phyloP scores from a whole-genome alignment of 805 yeast genomes.

The Tetrapisispora arboricola region DNA sequence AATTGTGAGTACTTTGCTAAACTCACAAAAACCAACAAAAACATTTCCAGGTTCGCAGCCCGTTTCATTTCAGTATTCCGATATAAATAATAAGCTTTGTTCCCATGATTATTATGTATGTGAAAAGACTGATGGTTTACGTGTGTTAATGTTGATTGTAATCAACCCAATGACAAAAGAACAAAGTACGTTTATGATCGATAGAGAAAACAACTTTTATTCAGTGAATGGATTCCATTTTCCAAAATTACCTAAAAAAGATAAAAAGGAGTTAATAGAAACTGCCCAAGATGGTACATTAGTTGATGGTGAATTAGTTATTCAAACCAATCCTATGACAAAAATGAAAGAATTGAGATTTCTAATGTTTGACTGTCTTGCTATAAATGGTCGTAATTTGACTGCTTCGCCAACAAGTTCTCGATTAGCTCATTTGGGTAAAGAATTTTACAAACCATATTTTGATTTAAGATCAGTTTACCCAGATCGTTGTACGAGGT shows the following conservation, averaged over 20 bases:
- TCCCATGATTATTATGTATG: constrained; percentile 83
- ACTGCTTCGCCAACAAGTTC: constrained; percentile 65
- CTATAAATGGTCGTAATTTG: constrained; percentile 65
- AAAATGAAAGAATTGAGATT: constrained; percentile 60
- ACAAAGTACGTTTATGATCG: constrained; percentile 82
- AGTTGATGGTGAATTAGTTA: constrained; percentile 88
- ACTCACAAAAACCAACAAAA: constrained; percentile 38
- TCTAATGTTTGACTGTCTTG: constrained; percentile 84
- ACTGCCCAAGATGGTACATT: constrained; percentile 78
- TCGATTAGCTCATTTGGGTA: constrained; percentile 78
- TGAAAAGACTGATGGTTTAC: constrained; percentile 88
- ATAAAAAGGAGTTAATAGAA: constrained; percentile 26
- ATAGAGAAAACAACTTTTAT: constrained; percentile 79
- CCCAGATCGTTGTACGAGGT: constrained; percentile 64
- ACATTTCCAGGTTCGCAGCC: constrained; percentile 93
- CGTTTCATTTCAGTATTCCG: constrained; percentile 71
- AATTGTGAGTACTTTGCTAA: constrained; percentile 54
- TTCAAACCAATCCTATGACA: constrained; percentile 46
- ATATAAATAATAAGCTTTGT: constrained; percentile 50
- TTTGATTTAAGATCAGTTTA: constrained; percentile 52
- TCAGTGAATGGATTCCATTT: constrained; percentile 78
- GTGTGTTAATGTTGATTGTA: constrained; percentile 66
- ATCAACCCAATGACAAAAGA: constrained; percentile 58
- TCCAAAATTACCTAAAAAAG: constrained; percentile 40
- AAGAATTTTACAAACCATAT: constrained; percentile 74